Evolutionary conservation across 2,329 filamentous ascomycete genomes (phyloP).

Genomic region (Teratosphaeriaceae sp.): DNA sequence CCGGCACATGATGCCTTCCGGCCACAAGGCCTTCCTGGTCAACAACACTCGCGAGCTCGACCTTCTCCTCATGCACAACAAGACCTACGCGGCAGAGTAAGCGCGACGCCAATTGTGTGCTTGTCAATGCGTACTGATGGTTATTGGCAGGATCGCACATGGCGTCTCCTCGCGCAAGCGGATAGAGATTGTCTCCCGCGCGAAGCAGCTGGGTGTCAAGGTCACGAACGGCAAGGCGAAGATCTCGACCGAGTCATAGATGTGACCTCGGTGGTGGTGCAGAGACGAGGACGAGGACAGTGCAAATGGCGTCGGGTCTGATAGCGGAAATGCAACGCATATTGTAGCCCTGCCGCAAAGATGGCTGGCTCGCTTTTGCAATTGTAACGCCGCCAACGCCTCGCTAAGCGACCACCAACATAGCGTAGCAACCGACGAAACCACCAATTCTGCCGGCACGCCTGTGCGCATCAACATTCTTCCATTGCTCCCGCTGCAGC

Average conservation of each 20-base stretch:
- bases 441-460: neutral
- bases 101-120: constrained; percentile 34
- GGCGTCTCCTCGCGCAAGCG: constrained; percentile 98
- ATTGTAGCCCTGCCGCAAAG: constrained; percentile 11
- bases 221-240: constrained; percentile 99
- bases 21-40: constrained; percentile 99
- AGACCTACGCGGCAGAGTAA: constrained; percentile 97
- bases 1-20: constrained; percentile 95
- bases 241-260: constrained; percentile 83
- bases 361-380: constrained; percentile 4
- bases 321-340: constrained; percentile 12
- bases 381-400: constrained; percentile 8
- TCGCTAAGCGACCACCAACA: constrained; percentile 4
- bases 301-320: constrained; percentile 11
- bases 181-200: constrained; percentile 93
- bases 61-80: constrained; percentile 99
- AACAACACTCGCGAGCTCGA: constrained; percentile 94
- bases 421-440: neutral
- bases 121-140: constrained; percentile 34
- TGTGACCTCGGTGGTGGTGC: constrained; percentile 4
- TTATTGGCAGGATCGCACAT: constrained; percentile 73
- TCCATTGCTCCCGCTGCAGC: constrained; percentile 21
- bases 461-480: constrained; percentile 20
- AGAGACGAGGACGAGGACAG: constrained; percentile 7
- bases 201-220: constrained; percentile 98